Conservation (phyloP, 306 rosid species). For the Aeschynomene evenia region DNA sequence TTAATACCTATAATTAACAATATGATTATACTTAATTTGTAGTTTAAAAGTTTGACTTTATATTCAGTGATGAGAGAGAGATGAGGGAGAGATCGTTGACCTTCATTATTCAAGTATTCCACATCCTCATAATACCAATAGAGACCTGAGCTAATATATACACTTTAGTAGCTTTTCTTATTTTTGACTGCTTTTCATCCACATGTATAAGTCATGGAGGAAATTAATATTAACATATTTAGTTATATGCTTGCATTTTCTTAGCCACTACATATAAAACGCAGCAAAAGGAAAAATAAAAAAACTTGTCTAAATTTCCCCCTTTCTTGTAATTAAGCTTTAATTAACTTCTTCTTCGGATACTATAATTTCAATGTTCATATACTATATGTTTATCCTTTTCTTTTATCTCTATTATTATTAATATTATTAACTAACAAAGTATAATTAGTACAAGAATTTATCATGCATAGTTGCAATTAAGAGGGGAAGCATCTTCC, state of each 20-base stretch:
- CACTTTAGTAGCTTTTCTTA: not conserved
- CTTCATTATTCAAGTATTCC: not conserved
- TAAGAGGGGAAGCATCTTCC: constrained; percentile 12
- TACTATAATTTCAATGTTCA: too few species aligned
- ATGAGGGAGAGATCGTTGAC: too few species aligned
- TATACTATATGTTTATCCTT: not conserved
- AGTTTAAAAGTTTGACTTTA: not conserved
- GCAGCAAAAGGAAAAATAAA: not conserved
- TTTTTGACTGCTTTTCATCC: not conserved
- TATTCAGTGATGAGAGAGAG: too few species aligned
- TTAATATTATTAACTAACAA: too few species aligned
- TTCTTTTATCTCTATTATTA: too few species aligned
- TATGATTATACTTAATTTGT: not conserved
- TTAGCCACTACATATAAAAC: not conserved
- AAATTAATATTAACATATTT: not conserved
- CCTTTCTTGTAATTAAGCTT: not conserved
- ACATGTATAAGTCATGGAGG: not conserved
- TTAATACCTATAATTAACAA: not conserved
- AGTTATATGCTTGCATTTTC: not conserved
- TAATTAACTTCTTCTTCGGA: too few species aligned
- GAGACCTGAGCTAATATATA: not conserved
- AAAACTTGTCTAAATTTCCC: too few species aligned
- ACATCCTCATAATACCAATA: not conserved
- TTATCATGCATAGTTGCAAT: too few species aligned
- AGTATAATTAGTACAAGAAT: not conserved